Percentiles rank a stretch among this genome's conserved stretches.
Conservation (phyloP, 2,329 filamentous ascomycete species). For the Periconia digitata region DNA sequence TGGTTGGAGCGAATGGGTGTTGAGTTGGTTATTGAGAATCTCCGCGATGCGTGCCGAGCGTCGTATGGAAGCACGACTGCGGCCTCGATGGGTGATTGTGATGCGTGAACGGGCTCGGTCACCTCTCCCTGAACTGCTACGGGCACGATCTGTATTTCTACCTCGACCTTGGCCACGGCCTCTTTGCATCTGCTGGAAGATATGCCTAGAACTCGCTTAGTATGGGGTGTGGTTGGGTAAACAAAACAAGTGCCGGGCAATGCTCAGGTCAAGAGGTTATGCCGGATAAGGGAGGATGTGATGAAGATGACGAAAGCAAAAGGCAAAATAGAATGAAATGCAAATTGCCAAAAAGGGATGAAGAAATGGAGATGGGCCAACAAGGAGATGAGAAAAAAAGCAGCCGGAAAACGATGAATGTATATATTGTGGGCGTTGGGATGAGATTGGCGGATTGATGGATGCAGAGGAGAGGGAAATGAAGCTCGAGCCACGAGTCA, state of each 20-base stretch:
- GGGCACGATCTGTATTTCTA: conserved; percentile 35
- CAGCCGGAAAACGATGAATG: conserved; percentile 13
- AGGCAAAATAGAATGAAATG: conserved; percentile 10
- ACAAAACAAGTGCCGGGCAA: conserved; percentile 14
- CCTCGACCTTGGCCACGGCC: conserved; percentile 37
- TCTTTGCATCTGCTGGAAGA: conserved; percentile 42
- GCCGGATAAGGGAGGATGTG: no score
- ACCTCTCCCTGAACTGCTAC: conserved; percentile 26
- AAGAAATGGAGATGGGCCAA: conserved; percentile 9
- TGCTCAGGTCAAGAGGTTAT: conserved; percentile 26
- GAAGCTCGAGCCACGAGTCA: conserved; percentile 39
- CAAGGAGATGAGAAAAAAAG: conserved; percentile 1
- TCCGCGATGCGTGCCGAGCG: conserved; percentile 37
- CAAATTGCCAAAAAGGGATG: conserved; percentile 15
- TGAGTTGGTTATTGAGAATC: conserved; percentile 29
- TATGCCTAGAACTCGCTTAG: conserved; percentile 33
- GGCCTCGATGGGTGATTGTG: conserved; percentile 14
- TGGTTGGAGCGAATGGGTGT: conserved; percentile 7
- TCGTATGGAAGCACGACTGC: conserved; percentile 27
- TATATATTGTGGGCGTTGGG: conserved; percentile 18
- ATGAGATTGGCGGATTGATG: conserved; percentile 12
- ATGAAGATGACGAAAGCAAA: no score
- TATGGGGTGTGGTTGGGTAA: conserved; percentile 17
- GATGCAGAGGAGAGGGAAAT: conserved; percentile 33
- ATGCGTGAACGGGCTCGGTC: conserved; percentile 26